Base-by-base conservation (phyloP, 192 early-diverging fungal species). In the Coemansia sp. region DNA sequence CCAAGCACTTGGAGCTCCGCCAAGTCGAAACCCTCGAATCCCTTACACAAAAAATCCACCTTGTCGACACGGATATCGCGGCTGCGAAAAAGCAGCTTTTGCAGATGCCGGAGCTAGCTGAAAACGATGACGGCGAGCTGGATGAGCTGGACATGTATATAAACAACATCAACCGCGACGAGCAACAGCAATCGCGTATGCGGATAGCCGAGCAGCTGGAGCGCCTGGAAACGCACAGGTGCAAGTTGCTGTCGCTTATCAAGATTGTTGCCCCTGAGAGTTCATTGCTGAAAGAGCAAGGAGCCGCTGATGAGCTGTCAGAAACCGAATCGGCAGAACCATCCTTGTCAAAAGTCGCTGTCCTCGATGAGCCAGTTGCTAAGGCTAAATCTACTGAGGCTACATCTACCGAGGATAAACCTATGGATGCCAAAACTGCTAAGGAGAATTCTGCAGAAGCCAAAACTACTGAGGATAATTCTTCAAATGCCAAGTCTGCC, bases 71-170 rank as follows among this genome's bases (percentile, higher is more conserved):
- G 2, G 72, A 82, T 24, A 71, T 86, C 8, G 47, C 51, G 25
- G 54, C 69, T 45, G 54, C 43, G 19, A 51, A 76, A 48, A 33
- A 19, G 29, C 44, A 50, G 29, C 35, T 54, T 31, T 50, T 27
- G 46, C 47, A 19, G 8, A 18, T 67, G 24, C 5, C 30, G 11
- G 42, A 32, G 7, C 21, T 11, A 6, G 24, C 32, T 43, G 27
- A 29, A 51, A 64, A 44, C 29, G 32, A 18, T 3, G 23, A 33
- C 56, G 23, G 35, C n/a, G 35, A 72, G 1, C 81, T 74, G 0
- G 81, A 86, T 22, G 89, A 88, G 45, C 53, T 91, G 28, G 89
- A 91, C 53, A 73, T 69, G 0, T 91, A 86, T 33, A 89, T 91
- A 85, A 62, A 60, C n/a, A 62, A 67, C 12, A 60, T 91, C 12